These are phyloP conservation scores for Oryza rufipogon DNA, from an alignment of 176 grass and related monocot species.

Conservation along the genomic window DNA sequence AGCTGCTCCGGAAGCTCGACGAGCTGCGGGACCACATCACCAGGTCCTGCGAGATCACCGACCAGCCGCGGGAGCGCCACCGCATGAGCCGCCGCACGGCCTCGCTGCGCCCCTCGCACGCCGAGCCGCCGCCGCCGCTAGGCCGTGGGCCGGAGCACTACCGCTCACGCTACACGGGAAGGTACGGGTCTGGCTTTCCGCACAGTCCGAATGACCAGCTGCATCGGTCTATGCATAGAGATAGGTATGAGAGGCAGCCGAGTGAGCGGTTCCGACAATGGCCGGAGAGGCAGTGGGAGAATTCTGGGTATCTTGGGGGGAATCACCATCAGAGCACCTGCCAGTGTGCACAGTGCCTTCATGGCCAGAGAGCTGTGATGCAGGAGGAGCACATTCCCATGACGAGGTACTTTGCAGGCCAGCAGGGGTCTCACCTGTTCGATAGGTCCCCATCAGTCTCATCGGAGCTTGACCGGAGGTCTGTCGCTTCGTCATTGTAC, in stretches of 20 bases:
- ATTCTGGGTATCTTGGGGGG: conserved; percentile 40
- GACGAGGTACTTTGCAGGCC: conserved; percentile 54
- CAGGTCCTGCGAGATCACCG: conserved; percentile 63
- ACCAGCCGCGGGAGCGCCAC: conserved; percentile 33
- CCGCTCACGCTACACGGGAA: conserved; percentile 35
- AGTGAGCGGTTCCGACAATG: conserved; percentile 46
- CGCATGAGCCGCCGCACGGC: conserved; percentile 27
- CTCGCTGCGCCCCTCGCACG: conserved; percentile 44
- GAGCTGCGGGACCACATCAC: conserved; percentile 84
- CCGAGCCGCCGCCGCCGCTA: conserved; percentile 4
- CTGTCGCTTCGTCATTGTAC: conserved; percentile 48
- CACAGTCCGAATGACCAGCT: conserved; percentile 27
- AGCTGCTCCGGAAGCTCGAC: conserved; percentile 83
- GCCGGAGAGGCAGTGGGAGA: conserved; percentile 47
- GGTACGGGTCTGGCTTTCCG: conserved; percentile 27
- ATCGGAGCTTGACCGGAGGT: conserved; percentile 55
- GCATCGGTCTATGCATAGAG: conserved; percentile 37
- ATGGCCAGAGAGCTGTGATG: not conserved
- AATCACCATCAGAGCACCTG: conserved; percentile 48
- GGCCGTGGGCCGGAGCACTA: conserved; percentile 16
- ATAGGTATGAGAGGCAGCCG: conserved; percentile 48
- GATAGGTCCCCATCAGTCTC: conserved; percentile 51
- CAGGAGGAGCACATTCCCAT: conserved; percentile 51
- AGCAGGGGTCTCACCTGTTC: conserved; percentile 39
- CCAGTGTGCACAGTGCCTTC: conserved; percentile 42